Evolutionary conservation across 371 early-diverging fungal genomes (phyloP).

Genomic region (Rhizoclosmatium hyalinum): DNA sequence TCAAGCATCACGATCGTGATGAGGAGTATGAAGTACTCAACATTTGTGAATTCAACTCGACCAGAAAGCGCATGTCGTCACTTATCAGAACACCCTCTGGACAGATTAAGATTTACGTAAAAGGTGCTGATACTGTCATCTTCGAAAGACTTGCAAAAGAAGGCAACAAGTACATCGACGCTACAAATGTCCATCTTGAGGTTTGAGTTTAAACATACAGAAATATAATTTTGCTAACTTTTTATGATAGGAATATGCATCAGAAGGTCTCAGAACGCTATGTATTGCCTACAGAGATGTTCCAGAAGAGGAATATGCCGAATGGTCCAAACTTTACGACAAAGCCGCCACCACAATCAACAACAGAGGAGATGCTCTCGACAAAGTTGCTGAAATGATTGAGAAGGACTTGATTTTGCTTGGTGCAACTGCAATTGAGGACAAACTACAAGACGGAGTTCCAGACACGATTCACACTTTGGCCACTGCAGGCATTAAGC

Average conservation of each 20-base stretch:
- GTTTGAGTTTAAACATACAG: conserved; percentile 28
- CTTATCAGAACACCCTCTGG: conserved; percentile 90
- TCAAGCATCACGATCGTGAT: conserved; percentile 66
- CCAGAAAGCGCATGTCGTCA: conserved; percentile 96
- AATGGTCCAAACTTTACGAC: conserved; percentile 77
- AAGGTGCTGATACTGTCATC: conserved; percentile 99
- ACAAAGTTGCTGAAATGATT: conserved; percentile 81
- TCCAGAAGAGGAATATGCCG: conserved; percentile 73
- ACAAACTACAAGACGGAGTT: conserved; percentile 97
- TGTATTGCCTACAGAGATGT: conserved; percentile 83
- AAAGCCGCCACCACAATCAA: conserved; percentile 82
- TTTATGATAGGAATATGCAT: conserved; percentile 71
- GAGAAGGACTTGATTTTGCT: conserved; percentile 89
- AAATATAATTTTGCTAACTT: conserved; percentile 28
- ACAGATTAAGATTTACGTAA: conserved; percentile 90
- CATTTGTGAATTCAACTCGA: conserved; percentile 96
- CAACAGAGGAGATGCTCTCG: conserved; percentile 81
- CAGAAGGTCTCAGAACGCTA: conserved; percentile 89
- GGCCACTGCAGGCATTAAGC: conserved; percentile 84
- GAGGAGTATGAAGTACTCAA: conserved; percentile 84
- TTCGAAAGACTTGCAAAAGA: conserved; percentile 82
- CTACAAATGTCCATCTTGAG: conserved; percentile 77
- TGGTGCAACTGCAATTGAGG: conserved; percentile 99
- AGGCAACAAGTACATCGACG: conserved; percentile 79
- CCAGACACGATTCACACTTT: conserved; percentile 96